Conservation (phyloP, 139 green algal genomes). For the Volvox reticuliferus region DNA sequence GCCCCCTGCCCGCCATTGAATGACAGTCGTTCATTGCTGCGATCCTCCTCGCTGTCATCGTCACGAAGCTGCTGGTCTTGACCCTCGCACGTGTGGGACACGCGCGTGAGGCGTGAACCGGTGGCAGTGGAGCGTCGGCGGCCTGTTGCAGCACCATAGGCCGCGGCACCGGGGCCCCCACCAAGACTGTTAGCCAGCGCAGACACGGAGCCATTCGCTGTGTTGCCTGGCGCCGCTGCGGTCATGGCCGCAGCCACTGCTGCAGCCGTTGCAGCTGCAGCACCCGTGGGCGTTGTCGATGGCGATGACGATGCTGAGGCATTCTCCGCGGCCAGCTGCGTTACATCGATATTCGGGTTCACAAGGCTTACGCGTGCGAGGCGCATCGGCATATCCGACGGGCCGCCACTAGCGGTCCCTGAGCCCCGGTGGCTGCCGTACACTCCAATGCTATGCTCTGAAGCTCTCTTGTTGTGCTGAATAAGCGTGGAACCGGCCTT, state of each 20-base stretch:
- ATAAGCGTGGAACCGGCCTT: slow-evolving; percentile 31
- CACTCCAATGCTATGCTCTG: not conserved
- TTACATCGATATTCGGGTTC: not conserved
- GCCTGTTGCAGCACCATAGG: not conserved
- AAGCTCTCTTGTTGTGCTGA: slow-evolving; percentile 32
- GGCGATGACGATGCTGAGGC: not conserved
- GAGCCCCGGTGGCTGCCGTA: not conserved
- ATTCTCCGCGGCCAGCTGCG: not conserved
- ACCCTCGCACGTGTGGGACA: slow-evolving; percentile 35
- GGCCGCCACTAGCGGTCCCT: not conserved
- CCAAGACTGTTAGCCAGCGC: not conserved
- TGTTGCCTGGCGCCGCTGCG: not conserved
- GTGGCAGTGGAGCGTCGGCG: slow-evolving; percentile 43
- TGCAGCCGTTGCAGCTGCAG: not conserved
- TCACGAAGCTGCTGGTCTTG: not conserved
- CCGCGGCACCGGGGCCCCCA: not conserved
- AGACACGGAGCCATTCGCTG: not conserved
- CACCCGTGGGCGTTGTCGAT: not conserved
- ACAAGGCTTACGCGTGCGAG: slow-evolving; percentile 24
- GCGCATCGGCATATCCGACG: slow-evolving; percentile 15
- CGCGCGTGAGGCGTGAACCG: slow-evolving; percentile 31
- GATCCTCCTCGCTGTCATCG: slow-evolving; percentile 23
- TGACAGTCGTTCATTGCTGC: not conserved
- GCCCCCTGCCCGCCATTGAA: not conserved
- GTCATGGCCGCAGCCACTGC: not conserved